Evolutionary conservation across 2,329 filamentous ascomycete species (phyloP), one percentile per base, ranked within the genome.

Genomic region (Lasiodiplodia gonubiensis): DNA sequence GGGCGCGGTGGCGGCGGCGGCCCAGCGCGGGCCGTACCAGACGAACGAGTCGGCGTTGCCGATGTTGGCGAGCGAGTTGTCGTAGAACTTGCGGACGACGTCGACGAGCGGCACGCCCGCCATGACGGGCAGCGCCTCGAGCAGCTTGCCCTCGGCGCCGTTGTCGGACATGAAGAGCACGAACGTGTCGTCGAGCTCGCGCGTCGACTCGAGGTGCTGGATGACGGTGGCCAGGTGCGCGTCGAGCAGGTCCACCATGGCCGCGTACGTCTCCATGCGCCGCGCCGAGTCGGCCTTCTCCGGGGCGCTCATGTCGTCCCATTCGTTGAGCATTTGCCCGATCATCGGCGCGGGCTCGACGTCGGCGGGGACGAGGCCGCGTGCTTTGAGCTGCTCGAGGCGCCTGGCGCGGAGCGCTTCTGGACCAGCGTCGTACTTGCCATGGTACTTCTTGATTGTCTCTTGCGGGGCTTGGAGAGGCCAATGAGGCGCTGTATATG

Each of bases 181-280:
- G 46, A 68, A 68, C 10, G 66, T 68, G 53, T 65, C 33, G 66
- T 68, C 66, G 48, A 68, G 66, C 60, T 68, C 66, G 30, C 46
- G 33, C 6, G 49, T 65, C 1, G 66, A 21, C 8, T 33, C 51
- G 23, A 68, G 60, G 23, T 57, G n/a, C 6, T 54, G 27, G 42
- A 68, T 25, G 8, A 68, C 66, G 7, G 27, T 30, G 7, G 16
- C 25, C 2, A 68, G 37, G 37, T 68, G 48, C 60, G 16, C 37
- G 53, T 68, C 66, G 7, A 68, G 57, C 8, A 57, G 33, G 51
- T 68, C 66, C 4, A 68, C 66, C 66, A 68, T 68, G 25, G 59
- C 66, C 2, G 66, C 66, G 42, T 65, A 68, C 8, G 46, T 52
- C 25, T 68, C 66, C 66, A 68, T 68, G 10, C 39, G 37, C 8